Evolutionary conservation across 441 rosid genomes (phyloP).

Genomic region (Dalechampia spathulata): DNA sequence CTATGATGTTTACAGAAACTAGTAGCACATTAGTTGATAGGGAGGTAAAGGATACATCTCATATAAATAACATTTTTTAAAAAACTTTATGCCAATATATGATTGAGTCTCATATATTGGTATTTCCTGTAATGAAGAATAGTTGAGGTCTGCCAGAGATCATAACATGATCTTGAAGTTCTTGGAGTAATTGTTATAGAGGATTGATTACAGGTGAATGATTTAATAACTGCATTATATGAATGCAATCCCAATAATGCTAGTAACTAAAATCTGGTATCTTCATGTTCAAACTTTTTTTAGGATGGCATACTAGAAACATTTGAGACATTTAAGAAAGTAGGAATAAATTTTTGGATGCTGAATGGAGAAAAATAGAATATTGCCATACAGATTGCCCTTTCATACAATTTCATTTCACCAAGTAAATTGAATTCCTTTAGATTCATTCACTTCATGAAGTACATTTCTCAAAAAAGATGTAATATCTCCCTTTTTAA

Average conservation of each 20-base stretch:
- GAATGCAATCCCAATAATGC: conserved; percentile 1
- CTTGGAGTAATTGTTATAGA: conserved; percentile 98
- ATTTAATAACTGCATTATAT: conserved; percentile 14
- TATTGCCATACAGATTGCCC: conserved; percentile 78
- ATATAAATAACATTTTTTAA: neutral
- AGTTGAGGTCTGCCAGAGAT: conserved; percentile 91
- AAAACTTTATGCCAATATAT: too few relatives aligned
- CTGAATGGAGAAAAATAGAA: conserved; percentile 78
- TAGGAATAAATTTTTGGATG: conserved; percentile 82
- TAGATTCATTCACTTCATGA: neutral
- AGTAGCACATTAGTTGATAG: conserved; percentile 18
- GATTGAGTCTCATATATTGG: conserved; percentile 20
- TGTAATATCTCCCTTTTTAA: too few relatives aligned
- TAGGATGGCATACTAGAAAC: conserved; percentile 79
- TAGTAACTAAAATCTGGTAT: neutral
- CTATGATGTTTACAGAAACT: conserved; percentile 31
- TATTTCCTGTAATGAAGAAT: conserved; percentile 78
- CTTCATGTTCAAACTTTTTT: conserved; percentile 3
- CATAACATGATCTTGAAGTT: conserved; percentile 84
- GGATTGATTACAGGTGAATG: conserved; percentile 84
- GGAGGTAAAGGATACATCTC: conserved; percentile 43
- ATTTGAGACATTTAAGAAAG: conserved; percentile 69
- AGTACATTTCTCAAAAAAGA: too few relatives aligned
- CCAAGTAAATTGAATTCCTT: conserved; percentile 23
- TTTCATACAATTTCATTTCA: conserved; percentile 68